These are phyloP conservation scores for Coffea canephora DNA, from an alignment of 257 asterid genomes.

Conservation along the genomic window DNA sequence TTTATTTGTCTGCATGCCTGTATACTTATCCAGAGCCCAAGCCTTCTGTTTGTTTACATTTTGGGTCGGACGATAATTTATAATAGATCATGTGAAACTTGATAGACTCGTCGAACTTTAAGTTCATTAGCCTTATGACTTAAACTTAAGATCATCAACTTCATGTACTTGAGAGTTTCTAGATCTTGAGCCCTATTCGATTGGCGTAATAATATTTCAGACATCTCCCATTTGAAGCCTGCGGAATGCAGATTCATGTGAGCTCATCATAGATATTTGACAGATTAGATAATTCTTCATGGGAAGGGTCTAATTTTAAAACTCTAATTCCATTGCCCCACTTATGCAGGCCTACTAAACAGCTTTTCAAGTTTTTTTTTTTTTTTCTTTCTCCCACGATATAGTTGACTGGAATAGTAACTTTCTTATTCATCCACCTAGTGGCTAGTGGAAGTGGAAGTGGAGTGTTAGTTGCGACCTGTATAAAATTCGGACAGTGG, in stretches of 20 bases:
- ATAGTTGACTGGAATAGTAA: conserved; percentile 18
- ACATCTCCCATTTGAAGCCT: neutral
- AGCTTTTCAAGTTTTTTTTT: conserved; percentile 5
- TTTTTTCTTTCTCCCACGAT: too few relatives aligned
- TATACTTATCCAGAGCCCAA: neutral
- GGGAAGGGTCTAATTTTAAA: neutral
- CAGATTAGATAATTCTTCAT: neutral
- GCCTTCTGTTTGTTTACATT: neutral
- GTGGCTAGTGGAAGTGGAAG: neutral
- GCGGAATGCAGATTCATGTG: neutral
- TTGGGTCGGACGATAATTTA: neutral
- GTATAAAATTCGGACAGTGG: conserved; percentile 9
- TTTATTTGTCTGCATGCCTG: conserved; percentile 7
- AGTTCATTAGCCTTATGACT: neutral
- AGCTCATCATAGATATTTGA: neutral
- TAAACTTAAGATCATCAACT: neutral
- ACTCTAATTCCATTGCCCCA: neutral
- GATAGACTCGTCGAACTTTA: neutral
- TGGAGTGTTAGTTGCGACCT: conserved; percentile 1
- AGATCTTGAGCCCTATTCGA: neutral
- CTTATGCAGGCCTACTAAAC: neutral
- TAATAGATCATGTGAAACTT: neutral
- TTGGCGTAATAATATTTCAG: neutral
- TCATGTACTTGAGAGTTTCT: neutral
- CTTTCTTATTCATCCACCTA: conserved; percentile 8